phyloP scores from a whole-genome alignment of 176 grass and related monocot species.

The Areca catechu region DNA sequence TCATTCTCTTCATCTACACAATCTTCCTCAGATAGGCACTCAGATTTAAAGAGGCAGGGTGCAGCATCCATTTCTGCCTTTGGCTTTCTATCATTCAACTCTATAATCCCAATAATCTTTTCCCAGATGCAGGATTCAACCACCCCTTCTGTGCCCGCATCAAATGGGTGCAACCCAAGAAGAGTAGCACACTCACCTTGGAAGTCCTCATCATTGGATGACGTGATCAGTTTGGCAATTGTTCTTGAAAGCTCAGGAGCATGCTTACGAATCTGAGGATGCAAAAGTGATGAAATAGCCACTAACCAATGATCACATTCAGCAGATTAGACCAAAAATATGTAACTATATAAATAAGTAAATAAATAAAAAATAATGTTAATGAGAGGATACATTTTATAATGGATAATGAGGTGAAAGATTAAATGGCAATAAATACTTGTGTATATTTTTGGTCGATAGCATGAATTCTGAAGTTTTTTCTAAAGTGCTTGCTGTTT shows the following conservation, averaged over 20 bases:
- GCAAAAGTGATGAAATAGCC: neutral
- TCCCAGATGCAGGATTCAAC: conserved; percentile 36
- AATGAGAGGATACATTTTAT: no score
- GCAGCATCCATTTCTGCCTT: conserved; percentile 10
- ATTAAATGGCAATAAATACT: no score
- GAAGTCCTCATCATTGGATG: conserved; percentile 43
- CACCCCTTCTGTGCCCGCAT: conserved; percentile 14
- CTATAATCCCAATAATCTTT: conserved; percentile 46
- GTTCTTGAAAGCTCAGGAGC: conserved; percentile 50
- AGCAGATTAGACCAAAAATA: no score
- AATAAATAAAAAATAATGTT: no score
- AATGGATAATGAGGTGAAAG: no score
- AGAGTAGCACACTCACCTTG: conserved; percentile 37
- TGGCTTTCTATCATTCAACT: conserved; percentile 35
- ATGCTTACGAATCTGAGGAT: conserved; percentile 34
- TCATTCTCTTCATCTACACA: conserved; percentile 16
- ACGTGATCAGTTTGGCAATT: conserved; percentile 42
- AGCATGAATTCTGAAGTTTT: no score
- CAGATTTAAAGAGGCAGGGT: conserved; percentile 49
- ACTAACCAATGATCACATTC: neutral
- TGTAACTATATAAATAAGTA: no score
- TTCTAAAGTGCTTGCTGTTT: no score
- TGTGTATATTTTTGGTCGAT: no score
- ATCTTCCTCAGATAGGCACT: conserved; percentile 22
- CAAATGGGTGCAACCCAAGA: conserved; percentile 34